Evolutionary conservation across 2,329 filamentous ascomycete genomes (phyloP), one percentile per base, ranked within the genome.

Genomic region (Trichoderma citrinoviride): DNA sequence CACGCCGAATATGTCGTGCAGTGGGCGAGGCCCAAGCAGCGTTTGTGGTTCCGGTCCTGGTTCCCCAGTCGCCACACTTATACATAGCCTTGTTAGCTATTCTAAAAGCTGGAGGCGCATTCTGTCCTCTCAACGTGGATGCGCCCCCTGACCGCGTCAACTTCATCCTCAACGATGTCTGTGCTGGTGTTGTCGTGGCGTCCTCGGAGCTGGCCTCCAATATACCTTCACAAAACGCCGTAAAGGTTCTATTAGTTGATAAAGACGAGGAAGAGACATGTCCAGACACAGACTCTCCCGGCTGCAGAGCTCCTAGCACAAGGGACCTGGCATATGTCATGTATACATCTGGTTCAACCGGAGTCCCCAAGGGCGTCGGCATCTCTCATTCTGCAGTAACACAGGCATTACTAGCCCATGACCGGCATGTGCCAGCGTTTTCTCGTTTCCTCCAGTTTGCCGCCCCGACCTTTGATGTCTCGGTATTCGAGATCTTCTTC

Each of bases 401-500:
- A 0, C 93, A 97, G 74, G 92, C 90, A 64, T 77, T 97, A 7
- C 82, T 96, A 49, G 91, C 92, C 2, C 93, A 97, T 73, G 83
- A 96, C 71, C 82, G 80, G 53, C 87, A 93, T 70, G 88, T 97
- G 46, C 93, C 93, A 2, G 44, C 61, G 0, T 97, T 97, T 73
- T 81, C 81, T 17, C 85, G 92, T 52, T 97, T 97, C 74, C 83
- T 97, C 0, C 93, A 97, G 74, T 97, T 97, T 75, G 93, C 93
- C 5, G 90, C 92, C 3, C 92, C 93, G 0, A 97, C 93, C 0
- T 97, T 97, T 73, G 93, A 97, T 75, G 93, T 97, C 7, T 96
- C 92, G 0, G 89, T 97, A 6, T 97, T 97, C 74, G 93, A 97
- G 74, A 93, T 96, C 7, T 97, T 97, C 81, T 97, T 97, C 69